A percentile compares a stretch with the other conserved stretches of the same genome.
phyloP scores from a whole-genome alignment of 768 basidiomycete genomes.

The Macrocybe gigantea region DNA sequence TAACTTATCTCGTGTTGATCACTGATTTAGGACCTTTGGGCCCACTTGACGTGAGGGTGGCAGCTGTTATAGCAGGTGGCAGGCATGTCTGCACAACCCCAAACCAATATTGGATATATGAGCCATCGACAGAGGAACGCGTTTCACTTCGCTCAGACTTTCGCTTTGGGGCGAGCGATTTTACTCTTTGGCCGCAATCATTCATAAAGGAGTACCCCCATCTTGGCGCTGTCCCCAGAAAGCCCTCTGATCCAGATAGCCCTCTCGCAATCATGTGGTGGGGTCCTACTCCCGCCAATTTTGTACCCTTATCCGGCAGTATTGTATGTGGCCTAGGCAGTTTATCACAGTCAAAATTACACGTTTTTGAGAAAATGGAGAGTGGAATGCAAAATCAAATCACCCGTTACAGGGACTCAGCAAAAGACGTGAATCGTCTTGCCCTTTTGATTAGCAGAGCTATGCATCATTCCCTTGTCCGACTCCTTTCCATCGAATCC shows the following conservation, averaged over 20 bases:
- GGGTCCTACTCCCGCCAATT: background rate
- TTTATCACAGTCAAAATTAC: background rate
- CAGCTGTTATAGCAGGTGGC: no score
- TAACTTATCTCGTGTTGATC: no score
- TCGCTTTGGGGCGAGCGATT: background rate
- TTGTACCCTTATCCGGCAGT: background rate
- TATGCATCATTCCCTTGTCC: background rate
- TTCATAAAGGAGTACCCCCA: background rate
- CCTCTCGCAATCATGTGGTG: background rate
- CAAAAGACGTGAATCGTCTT: background rate
- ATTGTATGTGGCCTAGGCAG: background rate
- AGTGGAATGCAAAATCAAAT: no score
- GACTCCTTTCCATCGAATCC: background rate
- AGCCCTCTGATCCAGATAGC: background rate
- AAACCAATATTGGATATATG: no score
- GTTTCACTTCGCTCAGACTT: background rate
- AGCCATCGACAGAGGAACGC: no score
- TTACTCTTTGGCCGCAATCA: background rate
- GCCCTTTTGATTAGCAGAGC: background rate
- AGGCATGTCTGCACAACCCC: no score
- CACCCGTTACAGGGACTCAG: background rate
- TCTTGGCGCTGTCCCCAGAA: background rate
- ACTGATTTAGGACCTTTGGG: no score
- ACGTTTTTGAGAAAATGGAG: no score
- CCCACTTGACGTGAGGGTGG: no score